Evolutionary conservation across 2,329 filamentous ascomycete genomes (phyloP).

Genomic region (Sclerotinia subarctica): DNA sequence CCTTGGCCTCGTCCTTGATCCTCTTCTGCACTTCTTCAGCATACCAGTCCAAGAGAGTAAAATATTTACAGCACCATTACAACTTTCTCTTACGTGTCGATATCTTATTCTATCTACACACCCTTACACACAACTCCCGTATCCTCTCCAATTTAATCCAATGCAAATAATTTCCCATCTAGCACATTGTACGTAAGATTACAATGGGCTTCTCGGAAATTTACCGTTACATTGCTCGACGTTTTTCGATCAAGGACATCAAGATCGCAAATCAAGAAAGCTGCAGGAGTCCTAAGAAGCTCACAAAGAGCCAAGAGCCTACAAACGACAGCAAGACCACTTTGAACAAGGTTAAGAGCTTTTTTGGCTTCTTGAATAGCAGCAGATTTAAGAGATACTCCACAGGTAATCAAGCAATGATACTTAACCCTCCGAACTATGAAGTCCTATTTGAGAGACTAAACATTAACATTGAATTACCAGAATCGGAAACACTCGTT

Average conservation of each 20-base stretch:
- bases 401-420: neutral
- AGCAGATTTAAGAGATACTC: neutral
- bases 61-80: neutral
- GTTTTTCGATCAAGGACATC: neutral
- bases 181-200: neutral
- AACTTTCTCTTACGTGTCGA: neutral
- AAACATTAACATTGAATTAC: neutral
- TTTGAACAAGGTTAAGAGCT: neutral
- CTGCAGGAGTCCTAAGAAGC: neutral
- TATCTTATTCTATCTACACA: neutral
- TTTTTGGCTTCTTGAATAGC: neutral
- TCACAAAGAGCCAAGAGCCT: neutral
- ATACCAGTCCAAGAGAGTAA: neutral
- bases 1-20: neutral
- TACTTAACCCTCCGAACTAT: neutral
- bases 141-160: neutral
- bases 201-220: neutral
- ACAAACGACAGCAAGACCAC: too few species aligned
- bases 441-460: neutral
- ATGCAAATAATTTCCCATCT: neutral
- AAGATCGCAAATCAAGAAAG: neutral
- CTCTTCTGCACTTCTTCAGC: neutral
- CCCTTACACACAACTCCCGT: neutral
- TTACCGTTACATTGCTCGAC: neutral
- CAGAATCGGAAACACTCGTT: neutral